phyloP scores from a whole-genome alignment of 2,329 filamentous ascomycete genomes.

The Niveomyces coronatus region DNA sequence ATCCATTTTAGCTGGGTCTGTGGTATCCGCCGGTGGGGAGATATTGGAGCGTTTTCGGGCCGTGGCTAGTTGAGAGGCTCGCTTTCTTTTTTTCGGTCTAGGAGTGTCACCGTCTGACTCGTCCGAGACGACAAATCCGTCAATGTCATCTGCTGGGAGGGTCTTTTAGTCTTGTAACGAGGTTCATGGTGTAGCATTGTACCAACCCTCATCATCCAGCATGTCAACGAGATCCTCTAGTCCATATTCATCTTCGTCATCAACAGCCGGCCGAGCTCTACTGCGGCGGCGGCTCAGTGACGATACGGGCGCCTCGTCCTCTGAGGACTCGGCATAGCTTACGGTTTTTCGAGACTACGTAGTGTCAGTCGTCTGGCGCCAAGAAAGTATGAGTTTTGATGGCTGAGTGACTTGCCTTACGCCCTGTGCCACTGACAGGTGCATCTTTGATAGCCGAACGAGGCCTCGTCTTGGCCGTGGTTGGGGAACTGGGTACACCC shows the following conservation, averaged over 20 bases:
- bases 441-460: conserved; percentile 30
- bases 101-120: conserved; percentile 60
- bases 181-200: no score
- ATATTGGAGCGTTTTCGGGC: conserved; percentile 54
- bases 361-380: no score
- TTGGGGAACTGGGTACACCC: conserved; percentile 35
- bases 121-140: conserved; percentile 80
- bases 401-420: conserved; percentile 49
- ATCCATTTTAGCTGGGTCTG: conserved; percentile 36
- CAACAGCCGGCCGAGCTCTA: conserved; percentile 48
- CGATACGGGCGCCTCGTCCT: conserved; percentile 63
- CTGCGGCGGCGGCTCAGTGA: conserved; percentile 29
- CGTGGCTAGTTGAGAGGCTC: conserved; percentile 39
- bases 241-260: conserved; percentile 62
- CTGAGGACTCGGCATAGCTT: conserved; percentile 79
- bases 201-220: conserved; percentile 51
- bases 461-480: conserved; percentile 28
- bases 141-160: conserved; percentile 51
- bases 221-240: conserved; percentile 54
- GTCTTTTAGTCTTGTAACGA: no score
- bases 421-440: conserved; percentile 60
- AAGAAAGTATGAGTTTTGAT: no score
- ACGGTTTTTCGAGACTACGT: conserved; percentile 45
- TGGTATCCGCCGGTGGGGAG: conserved; percentile 27
- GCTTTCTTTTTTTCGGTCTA: conserved; percentile 64